A percentile compares a stretch with the other conserved stretches of the same genome.
phyloP scores from a whole-genome alignment of 805 yeast species.

The Candida nemodendra region DNA sequence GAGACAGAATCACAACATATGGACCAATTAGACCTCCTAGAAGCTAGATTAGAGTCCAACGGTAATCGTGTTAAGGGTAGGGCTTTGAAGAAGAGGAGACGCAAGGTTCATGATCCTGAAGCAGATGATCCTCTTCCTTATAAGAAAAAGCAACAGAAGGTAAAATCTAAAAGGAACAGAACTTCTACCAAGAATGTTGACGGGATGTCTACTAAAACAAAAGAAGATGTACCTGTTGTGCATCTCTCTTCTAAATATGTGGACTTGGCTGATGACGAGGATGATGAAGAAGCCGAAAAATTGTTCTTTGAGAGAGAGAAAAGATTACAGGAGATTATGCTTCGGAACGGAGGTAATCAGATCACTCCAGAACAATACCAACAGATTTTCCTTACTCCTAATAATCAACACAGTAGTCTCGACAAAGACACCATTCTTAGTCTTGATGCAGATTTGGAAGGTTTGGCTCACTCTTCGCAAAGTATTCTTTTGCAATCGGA shows the following conservation, averaged over 20 bases:
- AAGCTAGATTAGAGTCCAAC: conserved; percentile 27
- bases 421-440: conserved; percentile 11
- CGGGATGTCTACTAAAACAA: conserved; percentile 2
- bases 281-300: conserved; percentile 53
- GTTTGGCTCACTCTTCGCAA: not conserved
- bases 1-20: conserved; percentile 31
- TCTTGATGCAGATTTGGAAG: conserved; percentile 6
- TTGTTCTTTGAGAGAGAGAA: conserved; percentile 58
- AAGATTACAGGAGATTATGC: conserved; percentile 39
- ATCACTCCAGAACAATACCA: conserved; percentile 30
- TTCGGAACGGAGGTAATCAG: conserved; percentile 23
- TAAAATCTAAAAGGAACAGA: conserved; percentile 12
- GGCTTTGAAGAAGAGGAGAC: conserved; percentile 20
- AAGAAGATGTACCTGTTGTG: conserved; percentile 7
- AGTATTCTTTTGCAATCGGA: not conserved
- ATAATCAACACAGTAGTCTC: not conserved
- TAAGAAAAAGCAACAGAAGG: conserved; percentile 7
- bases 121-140: not conserved
- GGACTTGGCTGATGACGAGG: conserved; percentile 61
- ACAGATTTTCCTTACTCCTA: conserved; percentile 8
- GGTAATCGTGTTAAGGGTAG: conserved; percentile 23
- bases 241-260: conserved; percentile 54
- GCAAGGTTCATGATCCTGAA: conserved; percentile 1
- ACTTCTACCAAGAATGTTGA: conserved; percentile 9
- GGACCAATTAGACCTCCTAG: conserved; percentile 40